Evolutionary conservation across 2,329 filamentous ascomycete genomes (phyloP), one percentile per base, ranked within the genome.

Genomic region (Phaeophleospora eucalypticola): DNA sequence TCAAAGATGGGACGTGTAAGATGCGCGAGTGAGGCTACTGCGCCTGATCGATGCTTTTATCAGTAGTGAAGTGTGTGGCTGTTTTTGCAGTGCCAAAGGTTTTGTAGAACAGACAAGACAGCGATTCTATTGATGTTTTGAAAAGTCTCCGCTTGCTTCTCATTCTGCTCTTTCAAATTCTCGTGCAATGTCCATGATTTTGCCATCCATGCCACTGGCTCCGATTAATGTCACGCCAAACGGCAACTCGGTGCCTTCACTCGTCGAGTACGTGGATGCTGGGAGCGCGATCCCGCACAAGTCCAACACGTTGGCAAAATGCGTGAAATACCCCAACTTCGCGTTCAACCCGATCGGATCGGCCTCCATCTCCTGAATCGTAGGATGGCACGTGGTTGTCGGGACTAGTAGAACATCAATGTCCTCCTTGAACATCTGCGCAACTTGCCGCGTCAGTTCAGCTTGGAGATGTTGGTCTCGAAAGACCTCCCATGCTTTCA

Each of bases 291-390:
- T 55, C 2, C 74, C 77, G 33, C 73, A 75, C 55, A 81, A 70
- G 60, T 83, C 79, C 15, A 83, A 61, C 20, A 83, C 77, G 54
- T 83, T 83, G 14, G 74, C 80, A 57, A 77, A 81, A 57, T 82
- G 80, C 0, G 79, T 81, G 46, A 81, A 82, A 33, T 71, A 74
- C 4, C 78, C 77, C 4, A 81, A 58, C 3, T 70, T 62, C 3
- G 75, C 75, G 54, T 83, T 83, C 57, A 76, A 71, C 14, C 61
- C 63, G 17, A 83, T 68, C 0, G 79, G 79, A 35, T 80, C 74
- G 2, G 63, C 63, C 1, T 69, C 64, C 38, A 83, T 69, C 48
- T 79, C 71, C 15, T 71, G 66, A 2, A 81, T 69, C 0, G 73
- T 79, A 33, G 80, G 79, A 48, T 65, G 62, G 34, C 51, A 57